phyloP scores from a whole-genome alignment of 2,329 filamentous ascomycete genomes.

The Aschersonia sp. region DNA sequence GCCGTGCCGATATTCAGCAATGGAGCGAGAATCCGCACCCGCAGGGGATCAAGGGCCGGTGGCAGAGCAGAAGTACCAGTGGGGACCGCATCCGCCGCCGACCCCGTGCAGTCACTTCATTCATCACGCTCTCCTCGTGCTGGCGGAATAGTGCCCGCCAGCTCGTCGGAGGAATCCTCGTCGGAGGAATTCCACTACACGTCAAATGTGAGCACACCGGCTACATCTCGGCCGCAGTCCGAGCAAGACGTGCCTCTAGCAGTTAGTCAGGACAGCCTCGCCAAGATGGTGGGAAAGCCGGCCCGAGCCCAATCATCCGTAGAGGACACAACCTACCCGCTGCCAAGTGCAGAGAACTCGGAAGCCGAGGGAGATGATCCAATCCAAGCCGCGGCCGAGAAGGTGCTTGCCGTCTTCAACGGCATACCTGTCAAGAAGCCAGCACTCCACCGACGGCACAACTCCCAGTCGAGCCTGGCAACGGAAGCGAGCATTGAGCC shows the following conservation, averaged over 20 bases:
- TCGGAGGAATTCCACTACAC: constrained; percentile 22
- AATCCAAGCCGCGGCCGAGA: constrained; percentile 8
- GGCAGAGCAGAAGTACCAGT: too few relatives aligned
- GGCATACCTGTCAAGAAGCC: constrained; percentile 8
- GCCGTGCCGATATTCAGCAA: background rate
- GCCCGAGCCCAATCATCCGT: background rate
- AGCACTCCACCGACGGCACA: constrained; percentile 2
- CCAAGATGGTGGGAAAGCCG: constrained; percentile 1
- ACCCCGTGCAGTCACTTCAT: background rate
- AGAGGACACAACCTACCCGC: constrained; percentile 1
- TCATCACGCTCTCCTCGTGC: background rate
- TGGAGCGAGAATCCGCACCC: background rate
- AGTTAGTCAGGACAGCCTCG: constrained; percentile 1
- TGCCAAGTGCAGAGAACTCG: constrained; percentile 1
- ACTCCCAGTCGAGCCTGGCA: constrained; percentile 6
- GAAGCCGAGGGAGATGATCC: constrained; percentile 4
- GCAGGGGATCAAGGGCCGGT: background rate
- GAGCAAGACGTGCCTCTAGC: constrained; percentile 16
- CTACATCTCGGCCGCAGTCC: constrained; percentile 25
- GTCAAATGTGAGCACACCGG: constrained; percentile 21
- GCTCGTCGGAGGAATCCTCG: constrained; percentile 22
- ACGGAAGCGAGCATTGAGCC: constrained; percentile 15
- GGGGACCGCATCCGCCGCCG: too few relatives aligned
- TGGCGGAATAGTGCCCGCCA: constrained; percentile 3
- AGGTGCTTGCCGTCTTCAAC: constrained; percentile 7